Base-by-base conservation (phyloP, 2,329 filamentous ascomycete species). In the Colletotrichum liaoningense region DNA sequence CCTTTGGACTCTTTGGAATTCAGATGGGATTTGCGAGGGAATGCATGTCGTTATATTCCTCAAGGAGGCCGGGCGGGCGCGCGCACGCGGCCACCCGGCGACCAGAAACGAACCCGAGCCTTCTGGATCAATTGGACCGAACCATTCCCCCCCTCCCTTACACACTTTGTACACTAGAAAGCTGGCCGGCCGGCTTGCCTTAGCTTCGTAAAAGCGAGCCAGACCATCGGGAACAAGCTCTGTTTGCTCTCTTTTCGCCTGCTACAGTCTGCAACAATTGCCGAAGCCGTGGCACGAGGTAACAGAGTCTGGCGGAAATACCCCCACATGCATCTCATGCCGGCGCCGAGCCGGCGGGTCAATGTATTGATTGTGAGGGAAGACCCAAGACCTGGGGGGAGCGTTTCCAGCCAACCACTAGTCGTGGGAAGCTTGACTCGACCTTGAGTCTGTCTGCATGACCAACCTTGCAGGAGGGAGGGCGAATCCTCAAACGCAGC, bases 31-130 rank as follows among this genome's bases (percentile, higher is more conserved):
- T 42, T 60, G 58, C 24, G 69, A 59, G 69, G 58, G 69, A 49
- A 63, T 69, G 65, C 65, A 63, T 59, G 69, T 69, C 65, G 30
- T 68, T 69, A 63, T 72, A 63, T 63, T 59, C 24, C 16, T 33
- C 30, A 38, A 54, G 1, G 12, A 26, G n/a, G 19, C 24, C 26
- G 22, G 33, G 16, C 30, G 14, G 24, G 35, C 58, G 24, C 9
- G 59, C 19, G 24, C 22, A 24, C 33, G 49, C 42, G 42, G 19
- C 42, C 42, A 4, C 42, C 8, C 19, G 19, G 42, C 42, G 19
- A 49, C 16, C 42, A 22, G 38, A 26, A 54, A 33, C 28, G 30
- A 42, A 42, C 22, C 22, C 9, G 26, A 55, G 54, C 49, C 28
- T 38, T 26, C 67, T 28, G 57, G 19, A 8, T 26, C n/a, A 35